Base-by-base conservation (phyloP, 148 eudicot species). In the Simmondsia chinensis region DNA sequence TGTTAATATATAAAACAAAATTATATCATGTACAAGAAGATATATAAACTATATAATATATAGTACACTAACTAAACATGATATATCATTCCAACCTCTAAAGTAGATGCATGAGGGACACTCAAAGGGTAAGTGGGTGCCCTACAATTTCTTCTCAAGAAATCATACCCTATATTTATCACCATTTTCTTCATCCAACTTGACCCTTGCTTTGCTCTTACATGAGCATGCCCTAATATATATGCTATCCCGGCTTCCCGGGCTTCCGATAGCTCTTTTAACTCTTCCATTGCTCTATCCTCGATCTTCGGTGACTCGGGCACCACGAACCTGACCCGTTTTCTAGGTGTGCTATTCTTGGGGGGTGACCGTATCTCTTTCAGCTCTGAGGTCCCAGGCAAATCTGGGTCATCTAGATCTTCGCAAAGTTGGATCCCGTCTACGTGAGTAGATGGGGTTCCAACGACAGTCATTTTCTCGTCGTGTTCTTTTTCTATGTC, bases 81-180 rank as follows among this genome's bases (percentile, higher is more conserved):
- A 46, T 65, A 85, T 29, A 79, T 78, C 97, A 91, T 91, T 28
- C 97, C 97, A 43, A 91, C 97, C 70, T 91, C 97, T 45, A 91
- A 60, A 5, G 95, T 82, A 29, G 97, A 91, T 24, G 97, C 95
- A 63, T 76, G 94, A 40, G 95, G 97, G 43, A 82, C 74, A 39
- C 69, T 82, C 6, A 82, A 47, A n/a, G 94, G 82, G 67, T 65
- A 69, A 0, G 64, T 56, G 0, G 82, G 80, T 11, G 75, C 67
- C 40, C 97, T 69, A 29, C 68, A 72, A 29, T 91, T 91, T 59
- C 94, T 76, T 48, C 97, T 82, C 77, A 91, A 63, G 40, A 91
- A 81, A 36, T 85, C 97, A 61, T 91, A 91, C 39, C 91, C 93
- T 30, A 69, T 34, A 57, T 85, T 72, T 18, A 85, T 68, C n/a